These are phyloP conservation scores for Quercus mongolica DNA, from an alignment of 306 rosid genomes.

Conservation along the genomic window DNA sequence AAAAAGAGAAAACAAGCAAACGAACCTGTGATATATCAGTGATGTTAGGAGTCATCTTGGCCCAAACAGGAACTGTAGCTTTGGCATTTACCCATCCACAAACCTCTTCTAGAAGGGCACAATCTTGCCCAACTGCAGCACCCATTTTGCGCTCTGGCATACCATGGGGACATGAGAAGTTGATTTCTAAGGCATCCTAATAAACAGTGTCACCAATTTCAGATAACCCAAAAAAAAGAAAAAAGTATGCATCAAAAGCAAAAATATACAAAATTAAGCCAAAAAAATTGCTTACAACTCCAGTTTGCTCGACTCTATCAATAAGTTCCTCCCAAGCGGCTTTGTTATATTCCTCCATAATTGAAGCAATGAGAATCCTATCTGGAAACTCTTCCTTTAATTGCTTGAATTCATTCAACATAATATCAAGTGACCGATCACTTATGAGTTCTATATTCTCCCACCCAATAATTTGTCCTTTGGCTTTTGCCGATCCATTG, in stretches of 20 bases:
- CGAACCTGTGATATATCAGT: conserved; percentile 87
- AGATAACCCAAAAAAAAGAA: conserved; percentile 1
- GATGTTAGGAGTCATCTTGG: conserved; percentile 98
- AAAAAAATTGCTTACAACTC: conserved; percentile 63
- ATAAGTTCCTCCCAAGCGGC: conserved; percentile 95
- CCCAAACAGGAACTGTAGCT: conserved; percentile 97
- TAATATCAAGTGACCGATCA: conserved; percentile 83
- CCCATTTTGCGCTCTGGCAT: conserved; percentile 99
- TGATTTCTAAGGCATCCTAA: conserved; percentile 90
- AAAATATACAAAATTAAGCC: not conserved
- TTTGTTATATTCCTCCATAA: conserved; percentile 95
- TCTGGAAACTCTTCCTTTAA: conserved; percentile 85
- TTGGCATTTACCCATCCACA: conserved; percentile 97
- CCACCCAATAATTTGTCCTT: conserved; percentile 93
- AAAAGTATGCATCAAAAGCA: not conserved
- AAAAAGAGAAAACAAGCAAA: not conserved
- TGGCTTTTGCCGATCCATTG: conserved; percentile 64
- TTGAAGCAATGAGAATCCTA: conserved; percentile 91
- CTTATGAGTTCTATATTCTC: conserved; percentile 91
- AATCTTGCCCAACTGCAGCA: conserved; percentile 95
- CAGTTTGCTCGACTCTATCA: conserved; percentile 93
- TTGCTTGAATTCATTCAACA: conserved; percentile 87
- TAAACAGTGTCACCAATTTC: conserved; percentile 7
- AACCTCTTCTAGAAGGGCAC: conserved; percentile 83
- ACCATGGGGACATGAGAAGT: conserved; percentile 95